These are phyloP conservation scores for Xylaria grammica DNA, from an alignment of 495 filamentous ascomycete species.

Conservation along the genomic window DNA sequence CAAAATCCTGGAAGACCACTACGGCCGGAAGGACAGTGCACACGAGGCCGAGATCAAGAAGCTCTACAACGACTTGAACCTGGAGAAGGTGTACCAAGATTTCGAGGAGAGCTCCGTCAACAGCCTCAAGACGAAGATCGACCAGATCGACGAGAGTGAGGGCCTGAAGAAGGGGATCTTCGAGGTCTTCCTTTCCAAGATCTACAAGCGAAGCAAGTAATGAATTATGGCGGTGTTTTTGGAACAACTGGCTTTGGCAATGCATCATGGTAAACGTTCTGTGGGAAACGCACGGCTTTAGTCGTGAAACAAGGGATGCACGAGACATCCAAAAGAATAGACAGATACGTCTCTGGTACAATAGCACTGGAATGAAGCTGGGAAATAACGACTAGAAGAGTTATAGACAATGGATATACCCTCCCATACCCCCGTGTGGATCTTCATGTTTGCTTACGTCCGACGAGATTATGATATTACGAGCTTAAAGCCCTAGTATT, in stretches of 20 bases:
- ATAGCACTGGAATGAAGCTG: background rate
- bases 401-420: slow-evolving; percentile 14
- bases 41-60: slow-evolving; percentile 86
- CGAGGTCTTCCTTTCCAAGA: slow-evolving; percentile 89
- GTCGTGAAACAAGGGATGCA: background rate
- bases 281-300: background rate
- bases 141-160: slow-evolving; percentile 76
- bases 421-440: background rate
- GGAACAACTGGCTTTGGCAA: background rate
- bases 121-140: slow-evolving; percentile 76
- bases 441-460: no score
- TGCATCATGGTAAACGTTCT: slow-evolving; percentile 1
- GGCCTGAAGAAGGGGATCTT: slow-evolving; percentile 91
- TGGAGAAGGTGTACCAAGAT: slow-evolving; percentile 79
- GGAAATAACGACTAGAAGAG: background rate
- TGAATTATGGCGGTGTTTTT: slow-evolving; percentile 1
- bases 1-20: slow-evolving; percentile 78
- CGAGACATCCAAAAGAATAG: background rate
- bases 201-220: slow-evolving; percentile 95
- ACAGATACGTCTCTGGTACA: background rate
- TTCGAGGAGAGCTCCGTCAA: slow-evolving; percentile 86
- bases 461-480: no score
- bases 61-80: slow-evolving; percentile 79
- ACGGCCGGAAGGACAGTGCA: slow-evolving; percentile 83
- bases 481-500: no score